Percentiles rank a stretch among this genome's conserved stretches.
phyloP scores from a whole-genome alignment of 192 early-diverging fungal genomes.

The Pecoramyces ruminantium region DNA sequence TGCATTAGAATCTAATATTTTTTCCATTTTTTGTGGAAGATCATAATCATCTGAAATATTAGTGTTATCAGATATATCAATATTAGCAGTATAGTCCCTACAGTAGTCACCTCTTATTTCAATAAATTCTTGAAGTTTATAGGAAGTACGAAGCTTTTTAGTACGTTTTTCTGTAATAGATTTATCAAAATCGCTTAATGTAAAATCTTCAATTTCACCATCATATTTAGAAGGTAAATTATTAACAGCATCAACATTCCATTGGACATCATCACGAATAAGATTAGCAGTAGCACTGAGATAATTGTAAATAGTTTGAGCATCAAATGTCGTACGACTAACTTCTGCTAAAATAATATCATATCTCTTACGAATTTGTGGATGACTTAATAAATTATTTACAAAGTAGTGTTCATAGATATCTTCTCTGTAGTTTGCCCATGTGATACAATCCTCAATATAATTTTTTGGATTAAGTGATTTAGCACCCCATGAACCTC shows the following conservation, averaged over 20 bases:
- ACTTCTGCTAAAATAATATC: not conserved
- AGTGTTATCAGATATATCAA: too few relatives aligned
- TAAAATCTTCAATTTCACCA: too few relatives aligned
- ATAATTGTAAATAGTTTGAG: not conserved
- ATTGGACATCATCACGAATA: not conserved
- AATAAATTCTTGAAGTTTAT: too few relatives aligned
- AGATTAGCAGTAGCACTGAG: not conserved
- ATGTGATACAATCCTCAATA: not conserved
- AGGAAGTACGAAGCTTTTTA: too few relatives aligned
- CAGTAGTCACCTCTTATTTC: too few relatives aligned
- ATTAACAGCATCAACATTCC: not conserved
- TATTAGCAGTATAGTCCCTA: too few relatives aligned
- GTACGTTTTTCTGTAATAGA: too few relatives aligned
- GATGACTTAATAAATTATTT: not conserved
- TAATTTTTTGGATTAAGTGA: not conserved
- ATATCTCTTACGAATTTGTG: not conserved
- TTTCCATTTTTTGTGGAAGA: too few relatives aligned
- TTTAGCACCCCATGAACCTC: not conserved
- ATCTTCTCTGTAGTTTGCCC: not conserved
- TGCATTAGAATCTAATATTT: too few relatives aligned
- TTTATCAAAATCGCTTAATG: too few relatives aligned
- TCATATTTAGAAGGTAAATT: not conserved
- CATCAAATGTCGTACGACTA: not conserved
- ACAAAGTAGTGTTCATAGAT: not conserved
- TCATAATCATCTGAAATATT: too few relatives aligned